Percentiles rank a stretch among this genome's conserved stretches.
phyloP scores from a whole-genome alignment of 495 filamentous ascomycete genomes.

The Oleoguttula mirabilis region DNA sequence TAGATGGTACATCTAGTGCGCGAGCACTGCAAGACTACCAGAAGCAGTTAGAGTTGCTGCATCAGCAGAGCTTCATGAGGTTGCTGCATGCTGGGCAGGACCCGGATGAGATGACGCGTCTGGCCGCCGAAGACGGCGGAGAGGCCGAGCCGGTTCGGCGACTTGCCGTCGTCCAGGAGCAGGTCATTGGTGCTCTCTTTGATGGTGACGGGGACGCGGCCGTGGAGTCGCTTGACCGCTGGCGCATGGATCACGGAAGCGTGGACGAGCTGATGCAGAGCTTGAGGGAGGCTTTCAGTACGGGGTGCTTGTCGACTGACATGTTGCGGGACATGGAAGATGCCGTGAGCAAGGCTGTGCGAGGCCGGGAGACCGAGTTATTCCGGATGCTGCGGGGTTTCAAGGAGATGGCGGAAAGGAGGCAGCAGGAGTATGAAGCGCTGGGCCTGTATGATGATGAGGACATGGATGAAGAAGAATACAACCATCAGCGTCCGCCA shows the following conservation, averaged over 20 bases:
- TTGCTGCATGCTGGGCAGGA: no score
- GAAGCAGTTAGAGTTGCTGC: no score
- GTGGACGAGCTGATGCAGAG: not conserved
- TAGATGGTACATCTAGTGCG: no score
- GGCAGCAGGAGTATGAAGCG: constrained; percentile 6
- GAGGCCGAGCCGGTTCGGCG: no score
- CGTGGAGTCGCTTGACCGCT: not conserved
- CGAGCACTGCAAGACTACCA: not conserved
- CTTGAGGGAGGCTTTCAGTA: not conserved
- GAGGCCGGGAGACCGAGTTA: not conserved
- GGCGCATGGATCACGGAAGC: no score
- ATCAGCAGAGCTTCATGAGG: no score
- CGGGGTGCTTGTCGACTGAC: not conserved
- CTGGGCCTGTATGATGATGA: not conserved
- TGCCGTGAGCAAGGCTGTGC: not conserved
- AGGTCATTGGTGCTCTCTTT: not conserved
- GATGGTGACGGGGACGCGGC: not conserved
- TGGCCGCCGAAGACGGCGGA: no score
- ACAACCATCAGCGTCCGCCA: no score
- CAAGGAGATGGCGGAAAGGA: not conserved
- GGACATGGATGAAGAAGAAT: not conserved
- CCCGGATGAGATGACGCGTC: no score
- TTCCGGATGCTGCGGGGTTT: not conserved
- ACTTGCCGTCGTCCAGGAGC: not conserved
- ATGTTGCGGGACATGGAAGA: not conserved